phyloP scores from a whole-genome alignment of 2,329 filamentous ascomycete genomes.

The Venturiaceae sp. region DNA sequence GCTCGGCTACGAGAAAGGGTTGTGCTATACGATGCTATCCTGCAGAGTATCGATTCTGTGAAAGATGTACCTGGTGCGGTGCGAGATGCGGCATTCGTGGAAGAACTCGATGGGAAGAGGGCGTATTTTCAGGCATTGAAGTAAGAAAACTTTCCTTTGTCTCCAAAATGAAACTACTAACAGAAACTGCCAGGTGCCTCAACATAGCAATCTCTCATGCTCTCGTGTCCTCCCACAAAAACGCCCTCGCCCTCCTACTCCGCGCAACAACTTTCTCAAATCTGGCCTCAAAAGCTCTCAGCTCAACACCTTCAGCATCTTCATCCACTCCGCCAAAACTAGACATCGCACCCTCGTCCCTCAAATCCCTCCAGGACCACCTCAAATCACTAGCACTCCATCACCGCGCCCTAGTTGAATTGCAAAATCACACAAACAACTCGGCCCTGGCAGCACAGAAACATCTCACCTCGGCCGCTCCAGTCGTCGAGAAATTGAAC shows the following conservation, averaged over 20 bases:
- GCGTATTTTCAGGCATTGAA: slow-evolving; percentile 85
- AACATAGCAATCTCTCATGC: slow-evolving; percentile 79
- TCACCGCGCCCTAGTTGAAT: slow-evolving; percentile 75
- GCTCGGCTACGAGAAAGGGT: slow-evolving; percentile 75
- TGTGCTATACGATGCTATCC: slow-evolving; percentile 80
- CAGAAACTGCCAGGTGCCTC: slow-evolving; percentile 50
- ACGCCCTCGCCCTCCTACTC: slow-evolving; percentile 77
- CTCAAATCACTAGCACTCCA: slow-evolving; percentile 67
- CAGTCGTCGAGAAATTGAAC: slow-evolving; percentile 64
- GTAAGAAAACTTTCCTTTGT: slow-evolving; percentile 34
- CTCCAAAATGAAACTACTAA: neutral
- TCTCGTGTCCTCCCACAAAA: slow-evolving; percentile 59
- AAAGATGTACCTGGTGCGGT: slow-evolving; percentile 85
- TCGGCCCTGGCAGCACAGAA: slow-evolving; percentile 36
- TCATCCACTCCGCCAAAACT: slow-evolving; percentile 43
- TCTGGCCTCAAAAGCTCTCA: slow-evolving; percentile 39
- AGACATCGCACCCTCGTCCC: slow-evolving; percentile 51
- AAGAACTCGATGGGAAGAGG: slow-evolving; percentile 67
- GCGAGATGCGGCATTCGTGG: slow-evolving; percentile 65
- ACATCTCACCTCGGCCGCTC: slow-evolving; percentile 35
- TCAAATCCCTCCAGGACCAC: slow-evolving; percentile 48
- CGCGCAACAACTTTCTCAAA: slow-evolving; percentile 57
- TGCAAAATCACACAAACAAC: slow-evolving; percentile 53
- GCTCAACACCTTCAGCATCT: slow-evolving; percentile 25
- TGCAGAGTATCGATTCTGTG: slow-evolving; percentile 85